These are phyloP conservation scores for Sordaria brevicollis DNA, from an alignment of 495 filamentous ascomycete species.

Conservation along the genomic window DNA sequence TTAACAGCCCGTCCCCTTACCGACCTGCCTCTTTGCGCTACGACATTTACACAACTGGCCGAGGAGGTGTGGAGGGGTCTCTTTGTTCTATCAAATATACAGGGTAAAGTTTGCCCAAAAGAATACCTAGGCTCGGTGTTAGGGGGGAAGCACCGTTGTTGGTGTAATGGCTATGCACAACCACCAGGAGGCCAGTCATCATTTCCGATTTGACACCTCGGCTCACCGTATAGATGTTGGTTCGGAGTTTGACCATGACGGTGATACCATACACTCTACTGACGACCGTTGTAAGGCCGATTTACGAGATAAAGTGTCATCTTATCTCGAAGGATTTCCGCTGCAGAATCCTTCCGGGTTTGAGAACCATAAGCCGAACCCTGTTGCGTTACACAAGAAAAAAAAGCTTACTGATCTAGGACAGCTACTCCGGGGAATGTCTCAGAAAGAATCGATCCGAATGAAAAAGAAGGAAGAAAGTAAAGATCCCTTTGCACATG, in stretches of 20 bases:
- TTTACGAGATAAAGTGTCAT: neutral
- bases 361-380: neutral
- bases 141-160: neutral
- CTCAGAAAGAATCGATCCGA: neutral
- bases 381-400: neutral
- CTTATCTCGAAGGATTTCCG: neutral
- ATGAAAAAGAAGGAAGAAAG: no score
- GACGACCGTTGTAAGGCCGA: neutral
- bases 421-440: neutral
- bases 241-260: neutral
- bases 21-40: neutral
- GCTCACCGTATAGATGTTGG: neutral
- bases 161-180: neutral
- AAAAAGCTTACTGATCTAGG: neutral
- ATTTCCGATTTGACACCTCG: neutral
- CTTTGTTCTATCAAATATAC: neutral
- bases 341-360: neutral
- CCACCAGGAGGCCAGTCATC: neutral
- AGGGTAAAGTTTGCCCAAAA: neutral
- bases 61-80: neutral
- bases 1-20: neutral
- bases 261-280: neutral
- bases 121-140: neutral
- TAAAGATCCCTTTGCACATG: neutral
- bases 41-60: neutral